These are phyloP conservation scores for Cladophialophora carrionii DNA, from an alignment of 2,329 filamentous ascomycete species.

Conservation along the genomic window DNA sequence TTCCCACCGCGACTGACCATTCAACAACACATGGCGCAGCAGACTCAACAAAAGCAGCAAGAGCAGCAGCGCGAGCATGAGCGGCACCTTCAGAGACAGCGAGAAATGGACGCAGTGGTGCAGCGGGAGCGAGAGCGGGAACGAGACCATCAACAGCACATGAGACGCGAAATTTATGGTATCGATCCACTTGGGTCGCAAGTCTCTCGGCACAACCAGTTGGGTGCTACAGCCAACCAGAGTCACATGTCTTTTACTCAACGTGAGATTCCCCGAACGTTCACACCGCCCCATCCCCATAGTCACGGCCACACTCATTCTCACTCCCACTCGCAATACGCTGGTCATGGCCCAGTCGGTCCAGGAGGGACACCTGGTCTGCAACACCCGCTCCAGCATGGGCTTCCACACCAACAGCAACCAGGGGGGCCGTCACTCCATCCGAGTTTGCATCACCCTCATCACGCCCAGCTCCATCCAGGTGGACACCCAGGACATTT, in stretches of 20 bases:
- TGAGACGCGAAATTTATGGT: conserved; percentile 29
- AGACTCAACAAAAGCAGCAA: conserved; percentile 33
- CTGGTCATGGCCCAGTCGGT: conserved; percentile 8
- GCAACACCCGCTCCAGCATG: conserved; percentile 22
- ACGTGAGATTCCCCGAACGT: conserved; percentile 32
- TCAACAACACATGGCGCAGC: conserved; percentile 36
- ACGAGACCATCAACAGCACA: conserved; percentile 31
- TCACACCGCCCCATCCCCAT: conserved; percentile 31
- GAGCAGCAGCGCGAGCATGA: conserved; percentile 35
- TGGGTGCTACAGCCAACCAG: conserved; percentile 24
- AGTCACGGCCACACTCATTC: conserved; percentile 16
- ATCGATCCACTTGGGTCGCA: conserved; percentile 26
- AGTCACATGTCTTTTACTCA: conserved; percentile 28
- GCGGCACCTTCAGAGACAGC: conserved; percentile 29
- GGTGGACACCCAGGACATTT: conserved; percentile 24
- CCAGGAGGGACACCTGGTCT: conserved; percentile 16
- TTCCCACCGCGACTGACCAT: conserved; percentile 34
- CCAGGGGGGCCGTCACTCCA: conserved; percentile 16
- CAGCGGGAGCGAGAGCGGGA: conserved; percentile 30
- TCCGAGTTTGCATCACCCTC: conserved; percentile 24
- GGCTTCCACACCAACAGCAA: conserved; percentile 19
- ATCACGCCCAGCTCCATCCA: conserved; percentile 30
- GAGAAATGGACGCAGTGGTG: conserved; percentile 27
- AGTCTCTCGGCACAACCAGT: conserved; percentile 26
- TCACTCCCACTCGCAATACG: conserved; percentile 18